Conservation (phyloP, 1,284 basidiomycete genomes). For the Pseudozyma thailandica region DNA sequence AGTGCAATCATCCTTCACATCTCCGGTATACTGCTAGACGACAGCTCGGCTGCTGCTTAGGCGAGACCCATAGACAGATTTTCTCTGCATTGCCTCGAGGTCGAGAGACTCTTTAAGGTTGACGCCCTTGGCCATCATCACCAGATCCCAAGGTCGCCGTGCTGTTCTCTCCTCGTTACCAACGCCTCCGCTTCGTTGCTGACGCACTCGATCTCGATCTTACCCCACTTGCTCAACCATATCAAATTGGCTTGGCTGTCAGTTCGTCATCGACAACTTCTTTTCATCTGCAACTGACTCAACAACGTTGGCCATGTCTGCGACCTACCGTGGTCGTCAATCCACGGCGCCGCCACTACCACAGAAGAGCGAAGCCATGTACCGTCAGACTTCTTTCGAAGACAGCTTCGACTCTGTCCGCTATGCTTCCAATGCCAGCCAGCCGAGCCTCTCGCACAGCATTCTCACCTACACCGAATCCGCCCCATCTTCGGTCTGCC, state of each 20-base stretch:
- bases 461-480: slow-evolving; percentile 39
- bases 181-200: neutral
- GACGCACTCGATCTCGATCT: neutral
- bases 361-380: slow-evolving; percentile 11
- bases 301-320: neutral
- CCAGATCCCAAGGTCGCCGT: neutral
- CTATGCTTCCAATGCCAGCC: slow-evolving; percentile 35
- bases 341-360: slow-evolving; percentile 4
- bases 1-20: too few relatives aligned
- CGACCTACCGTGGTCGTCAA: slow-evolving; percentile 14
- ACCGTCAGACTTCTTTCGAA: slow-evolving; percentile 24
- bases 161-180: neutral
- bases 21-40: neutral
- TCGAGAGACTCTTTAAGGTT: neutral
- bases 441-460: slow-evolving; percentile 45
- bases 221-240: neutral
- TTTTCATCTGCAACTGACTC: neutral
- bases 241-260: neutral
- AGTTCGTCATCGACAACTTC: neutral
- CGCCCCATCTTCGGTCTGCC: slow-evolving; percentile 31
- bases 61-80: neutral
- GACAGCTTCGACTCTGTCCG: slow-evolving; percentile 32
- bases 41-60: neutral
- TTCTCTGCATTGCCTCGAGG: neutral
- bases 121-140: too few relatives aligned